phyloP scores from a whole-genome alignment of 495 filamentous ascomycete genomes.

The Aspergillus cavernicola region DNA sequence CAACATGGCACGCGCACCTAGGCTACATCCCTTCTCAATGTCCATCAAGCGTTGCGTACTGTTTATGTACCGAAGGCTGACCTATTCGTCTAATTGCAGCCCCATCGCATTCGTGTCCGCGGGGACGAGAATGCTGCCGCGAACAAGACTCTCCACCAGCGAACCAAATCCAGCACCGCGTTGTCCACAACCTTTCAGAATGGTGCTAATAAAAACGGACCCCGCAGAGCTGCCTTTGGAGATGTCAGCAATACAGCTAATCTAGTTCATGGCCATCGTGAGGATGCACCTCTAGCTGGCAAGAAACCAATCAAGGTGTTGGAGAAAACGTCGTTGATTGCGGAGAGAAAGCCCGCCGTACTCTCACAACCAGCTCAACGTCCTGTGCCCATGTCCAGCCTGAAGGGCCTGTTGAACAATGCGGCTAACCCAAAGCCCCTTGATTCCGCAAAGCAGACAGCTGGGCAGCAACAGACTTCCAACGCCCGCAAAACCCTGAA shows the following conservation, averaged over 20 bases:
- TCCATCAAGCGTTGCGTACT: neutral
- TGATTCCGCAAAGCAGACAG: conserved; percentile 35
- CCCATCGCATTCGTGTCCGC: conserved; percentile 65
- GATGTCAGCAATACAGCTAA: conserved; percentile 75
- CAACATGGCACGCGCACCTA: conserved; percentile 12
- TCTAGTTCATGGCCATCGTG: conserved; percentile 43
- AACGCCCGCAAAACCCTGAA: conserved; percentile 46
- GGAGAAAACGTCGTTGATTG: conserved; percentile 39
- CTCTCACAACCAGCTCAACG: conserved; percentile 65
- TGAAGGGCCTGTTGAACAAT: conserved; percentile 46
- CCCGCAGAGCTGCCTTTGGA: conserved; percentile 73
- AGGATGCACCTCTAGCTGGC: conserved; percentile 47
- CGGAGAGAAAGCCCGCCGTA: conserved; percentile 45
- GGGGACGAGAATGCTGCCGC: conserved; percentile 71
- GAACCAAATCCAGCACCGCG: conserved; percentile 76
- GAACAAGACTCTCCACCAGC: conserved; percentile 66
- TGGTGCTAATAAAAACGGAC: conserved; percentile 59
- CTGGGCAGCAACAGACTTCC: conserved; percentile 28
- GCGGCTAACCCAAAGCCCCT: conserved; percentile 30
- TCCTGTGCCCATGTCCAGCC: conserved; percentile 47
- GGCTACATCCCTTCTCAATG: neutral
- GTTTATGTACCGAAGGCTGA: conserved; percentile 5
- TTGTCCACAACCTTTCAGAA: conserved; percentile 54
- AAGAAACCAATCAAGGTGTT: conserved; percentile 43
- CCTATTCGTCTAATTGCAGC: conserved; percentile 43